Percentiles rank a stretch among this genome's conserved stretches.
Conservation (phyloP, 2,329 filamentous ascomycete species). For the Ophiostoma quercus region DNA sequence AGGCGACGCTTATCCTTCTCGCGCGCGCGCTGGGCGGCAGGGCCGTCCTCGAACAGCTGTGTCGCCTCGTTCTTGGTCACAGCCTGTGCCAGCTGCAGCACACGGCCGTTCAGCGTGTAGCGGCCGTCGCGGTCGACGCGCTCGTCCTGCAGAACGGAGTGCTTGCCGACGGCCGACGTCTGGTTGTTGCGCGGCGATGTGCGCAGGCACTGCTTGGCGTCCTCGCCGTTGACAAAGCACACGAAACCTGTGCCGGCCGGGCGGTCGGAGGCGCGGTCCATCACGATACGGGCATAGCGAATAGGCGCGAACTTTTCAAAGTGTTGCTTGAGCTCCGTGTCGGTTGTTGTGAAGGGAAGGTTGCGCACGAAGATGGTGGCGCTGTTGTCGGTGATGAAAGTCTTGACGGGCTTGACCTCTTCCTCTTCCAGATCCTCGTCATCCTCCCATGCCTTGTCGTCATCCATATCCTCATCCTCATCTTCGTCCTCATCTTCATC, state of each 20-base stretch:
- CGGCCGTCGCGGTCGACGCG: conserved; percentile 71
- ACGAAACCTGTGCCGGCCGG: conserved; percentile 93
- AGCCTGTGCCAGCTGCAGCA: conserved; percentile 77
- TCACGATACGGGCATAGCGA: conserved; percentile 84
- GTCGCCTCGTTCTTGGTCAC: conserved; percentile 78
- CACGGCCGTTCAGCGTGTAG: conserved; percentile 86
- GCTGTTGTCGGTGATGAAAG: conserved; percentile 54
- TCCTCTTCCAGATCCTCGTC: conserved; percentile 32
- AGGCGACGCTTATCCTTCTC: conserved; percentile 87
- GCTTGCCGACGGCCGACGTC: conserved; percentile 48
- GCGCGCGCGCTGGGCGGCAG: conserved; percentile 55
- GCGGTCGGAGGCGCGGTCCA: conserved; percentile 77
- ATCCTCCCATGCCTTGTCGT: conserved; percentile 40
- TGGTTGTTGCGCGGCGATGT: conserved; percentile 55
- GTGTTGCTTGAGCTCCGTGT: conserved; percentile 76
- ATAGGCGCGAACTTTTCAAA: conserved; percentile 85
- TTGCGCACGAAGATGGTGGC: conserved; percentile 90
- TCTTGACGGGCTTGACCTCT: conserved; percentile 34
- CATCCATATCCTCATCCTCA: conserved; percentile 41
- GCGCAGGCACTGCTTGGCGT: conserved; percentile 71
- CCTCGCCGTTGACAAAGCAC: conserved; percentile 74
- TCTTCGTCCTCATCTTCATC: conserved; percentile 42
- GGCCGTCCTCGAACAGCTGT: conserved; percentile 66
- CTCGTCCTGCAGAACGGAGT: conserved; percentile 84
- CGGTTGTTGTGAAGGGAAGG: conserved; percentile 79